Conservation (phyloP, 306 rosid species). For the Inga laurina region DNA sequence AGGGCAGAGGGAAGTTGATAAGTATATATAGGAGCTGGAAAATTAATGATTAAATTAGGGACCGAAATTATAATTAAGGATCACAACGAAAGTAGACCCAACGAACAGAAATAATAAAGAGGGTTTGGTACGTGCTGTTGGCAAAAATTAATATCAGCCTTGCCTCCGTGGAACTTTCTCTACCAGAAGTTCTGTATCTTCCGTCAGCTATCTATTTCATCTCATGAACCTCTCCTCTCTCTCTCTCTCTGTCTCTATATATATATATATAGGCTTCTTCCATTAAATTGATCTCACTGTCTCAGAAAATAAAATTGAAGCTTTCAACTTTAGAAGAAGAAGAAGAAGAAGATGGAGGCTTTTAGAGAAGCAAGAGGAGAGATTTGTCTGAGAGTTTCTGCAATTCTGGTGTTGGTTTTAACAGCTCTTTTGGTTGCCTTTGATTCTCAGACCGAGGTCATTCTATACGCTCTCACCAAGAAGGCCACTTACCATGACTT, state of each 20-base stretch:
- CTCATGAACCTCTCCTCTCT: background rate
- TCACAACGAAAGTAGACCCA: background rate
- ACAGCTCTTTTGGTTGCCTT: slow-evolving; percentile 61
- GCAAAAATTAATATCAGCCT: slow-evolving; percentile 8
- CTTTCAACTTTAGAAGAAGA: background rate
- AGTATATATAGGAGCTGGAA: background rate
- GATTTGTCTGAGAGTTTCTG: slow-evolving; percentile 46
- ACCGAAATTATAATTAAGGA: background rate
- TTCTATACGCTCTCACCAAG: slow-evolving; percentile 30
- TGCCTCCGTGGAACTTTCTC: slow-evolving; percentile 11
- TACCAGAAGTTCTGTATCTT: background rate
- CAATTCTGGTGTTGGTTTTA: slow-evolving; percentile 40
- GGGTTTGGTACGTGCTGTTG: slow-evolving; percentile 31
- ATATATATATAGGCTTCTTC: background rate
- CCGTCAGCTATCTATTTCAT: background rate
- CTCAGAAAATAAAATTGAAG: background rate
- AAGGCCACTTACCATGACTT: slow-evolving; percentile 64
- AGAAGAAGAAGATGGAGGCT: slow-evolving; percentile 36
- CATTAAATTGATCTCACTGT: background rate
- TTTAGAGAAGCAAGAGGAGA: slow-evolving; percentile 37
- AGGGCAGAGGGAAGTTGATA: background rate
- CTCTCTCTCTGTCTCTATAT: background rate
- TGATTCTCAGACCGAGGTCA: slow-evolving; percentile 53
- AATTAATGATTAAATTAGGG: too few species aligned
- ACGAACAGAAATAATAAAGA: slow-evolving; percentile 2